These are phyloP conservation scores for Hibiscus syriacus DNA, from an alignment of 345 rosid species.

Conservation along the genomic window DNA sequence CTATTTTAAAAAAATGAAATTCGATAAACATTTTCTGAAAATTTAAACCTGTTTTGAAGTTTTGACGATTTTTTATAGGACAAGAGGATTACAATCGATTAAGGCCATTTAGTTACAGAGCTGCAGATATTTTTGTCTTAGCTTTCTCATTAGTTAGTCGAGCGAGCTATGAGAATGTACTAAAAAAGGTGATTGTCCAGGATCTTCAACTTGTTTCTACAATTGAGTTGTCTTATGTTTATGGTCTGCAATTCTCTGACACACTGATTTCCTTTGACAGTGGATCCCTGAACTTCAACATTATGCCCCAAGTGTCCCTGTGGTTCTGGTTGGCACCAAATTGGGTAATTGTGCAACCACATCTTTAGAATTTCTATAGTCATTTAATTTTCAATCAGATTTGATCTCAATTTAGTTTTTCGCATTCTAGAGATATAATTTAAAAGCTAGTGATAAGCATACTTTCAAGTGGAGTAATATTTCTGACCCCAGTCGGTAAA, in stretches of 20 bases:
- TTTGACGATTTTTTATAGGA: constrained; percentile 37
- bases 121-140: constrained; percentile 90
- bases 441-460: not conserved
- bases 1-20: not conserved
- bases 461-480: not conserved
- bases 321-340: constrained; percentile 90
- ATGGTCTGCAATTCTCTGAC: constrained; percentile 19
- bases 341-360: constrained; percentile 44
- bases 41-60: not conserved
- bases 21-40: not conserved
- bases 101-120: constrained; percentile 98
- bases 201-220: not conserved
- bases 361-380: not conserved
- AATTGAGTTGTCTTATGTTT: not conserved
- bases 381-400: not conserved
- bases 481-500: no score
- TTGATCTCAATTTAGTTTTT: not conserved
- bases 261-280: constrained; percentile 39
- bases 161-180: constrained; percentile 90
- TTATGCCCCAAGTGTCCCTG: constrained; percentile 81
- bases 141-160: constrained; percentile 94
- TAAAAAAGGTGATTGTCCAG: constrained; percentile 56
- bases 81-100: constrained; percentile 96
- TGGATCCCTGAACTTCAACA: constrained; percentile 98
- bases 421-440: not conserved